Evolutionary conservation across 148 eudicot genomes (phyloP).

Genomic region (Cornus kousa): DNA sequence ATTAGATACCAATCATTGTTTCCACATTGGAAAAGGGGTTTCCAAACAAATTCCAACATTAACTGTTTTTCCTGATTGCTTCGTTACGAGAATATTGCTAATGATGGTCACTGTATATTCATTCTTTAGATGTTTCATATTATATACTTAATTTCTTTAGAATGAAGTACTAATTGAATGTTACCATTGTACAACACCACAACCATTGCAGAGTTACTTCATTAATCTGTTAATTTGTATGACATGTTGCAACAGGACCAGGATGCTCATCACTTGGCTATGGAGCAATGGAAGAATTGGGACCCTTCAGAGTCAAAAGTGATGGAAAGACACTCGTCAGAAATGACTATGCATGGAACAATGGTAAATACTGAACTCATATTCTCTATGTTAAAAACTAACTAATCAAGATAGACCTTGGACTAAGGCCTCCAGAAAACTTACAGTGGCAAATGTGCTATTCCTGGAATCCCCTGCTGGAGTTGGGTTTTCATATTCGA

Average conservation of each 20-base stretch:
- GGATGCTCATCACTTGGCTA: conserved; percentile 36
- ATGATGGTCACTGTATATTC: no score
- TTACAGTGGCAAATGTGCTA: conserved; percentile 19
- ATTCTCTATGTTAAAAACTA: not conserved
- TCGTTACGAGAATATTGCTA: no score
- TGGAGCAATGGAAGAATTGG: conserved; percentile 38
- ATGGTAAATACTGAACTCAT: conserved; percentile 10
- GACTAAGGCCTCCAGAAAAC: not conserved
- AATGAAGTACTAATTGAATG: not conserved
- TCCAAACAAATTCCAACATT: not conserved
- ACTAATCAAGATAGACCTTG: not conserved
- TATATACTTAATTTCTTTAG: no score
- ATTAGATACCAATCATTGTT: no score
- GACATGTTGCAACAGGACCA: conserved; percentile 17
- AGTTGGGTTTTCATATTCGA: conserved; percentile 18
- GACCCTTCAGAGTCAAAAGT: conserved; percentile 33
- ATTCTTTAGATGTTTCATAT: no score
- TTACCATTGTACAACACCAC: no score
- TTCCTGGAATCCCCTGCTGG: conserved; percentile 15
- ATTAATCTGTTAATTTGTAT: no score
- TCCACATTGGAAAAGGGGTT: not conserved
- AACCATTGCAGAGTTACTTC: not conserved
- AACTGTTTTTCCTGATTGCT: no score
- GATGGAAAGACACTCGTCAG: conserved; percentile 29
- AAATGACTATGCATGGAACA: conserved; percentile 32